Conservation (phyloP, 371 early-diverging fungal genomes). For the Choanephora cucurbitarum region DNA sequence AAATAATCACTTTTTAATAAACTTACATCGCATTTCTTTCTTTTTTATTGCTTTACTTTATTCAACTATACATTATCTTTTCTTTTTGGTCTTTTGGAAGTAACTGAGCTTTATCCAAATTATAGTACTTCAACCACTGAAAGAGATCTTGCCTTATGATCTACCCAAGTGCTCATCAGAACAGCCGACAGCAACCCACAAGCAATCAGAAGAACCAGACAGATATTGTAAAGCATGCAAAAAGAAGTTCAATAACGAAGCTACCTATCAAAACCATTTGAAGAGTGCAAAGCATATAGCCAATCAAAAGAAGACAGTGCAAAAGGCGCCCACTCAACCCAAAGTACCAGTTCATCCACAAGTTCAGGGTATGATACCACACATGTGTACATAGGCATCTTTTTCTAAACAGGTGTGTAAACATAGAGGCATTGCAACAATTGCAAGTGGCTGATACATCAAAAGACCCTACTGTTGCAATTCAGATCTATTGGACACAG, state of each 20-base stretch:
- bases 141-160: conserved; percentile 12
- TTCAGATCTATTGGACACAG: conserved; percentile 29
- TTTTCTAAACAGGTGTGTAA: background rate
- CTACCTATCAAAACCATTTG: conserved; percentile 40
- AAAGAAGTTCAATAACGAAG: conserved; percentile 45
- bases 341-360: conserved; percentile 16
- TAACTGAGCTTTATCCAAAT: background rate
- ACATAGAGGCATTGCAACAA: conserved; percentile 19
- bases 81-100: background rate
- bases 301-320: conserved; percentile 31
- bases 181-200: background rate
- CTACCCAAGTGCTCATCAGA: conserved; percentile 6
- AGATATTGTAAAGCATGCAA: conserved; percentile 47
- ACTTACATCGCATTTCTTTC: no score
- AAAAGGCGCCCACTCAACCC: background rate
- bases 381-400: no score
- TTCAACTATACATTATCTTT: no score
- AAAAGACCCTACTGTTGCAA: conserved; percentile 17
- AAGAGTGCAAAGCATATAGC: conserved; percentile 52
- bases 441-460: conserved; percentile 13
- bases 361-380: conserved; percentile 17
- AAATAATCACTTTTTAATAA: background rate
- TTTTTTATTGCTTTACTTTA: no score
- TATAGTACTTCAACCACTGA: conserved; percentile 19
- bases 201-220: conserved; percentile 7